Evolutionary conservation across 768 basidiomycete genomes (phyloP).

Genomic region (Krasilnikovozyma curviuscula): DNA sequence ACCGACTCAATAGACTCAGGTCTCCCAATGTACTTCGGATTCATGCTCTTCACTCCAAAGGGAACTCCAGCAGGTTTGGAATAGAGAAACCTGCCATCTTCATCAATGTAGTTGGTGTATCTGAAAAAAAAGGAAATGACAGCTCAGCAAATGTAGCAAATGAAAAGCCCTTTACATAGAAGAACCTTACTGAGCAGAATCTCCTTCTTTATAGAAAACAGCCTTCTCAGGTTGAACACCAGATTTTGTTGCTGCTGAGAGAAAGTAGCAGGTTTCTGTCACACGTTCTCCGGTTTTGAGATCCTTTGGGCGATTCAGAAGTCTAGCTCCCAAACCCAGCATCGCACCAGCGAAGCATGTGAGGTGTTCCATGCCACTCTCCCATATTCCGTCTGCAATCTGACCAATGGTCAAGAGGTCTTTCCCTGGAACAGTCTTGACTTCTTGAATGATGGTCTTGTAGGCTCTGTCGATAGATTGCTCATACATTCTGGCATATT

Average conservation of each 20-base stretch:
- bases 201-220: slow-evolving; percentile 15
- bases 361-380: background rate
- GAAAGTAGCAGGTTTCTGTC: slow-evolving; percentile 25
- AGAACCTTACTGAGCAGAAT: background rate
- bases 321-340: slow-evolving; percentile 28
- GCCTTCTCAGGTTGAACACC: slow-evolving; percentile 24
- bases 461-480: slow-evolving; percentile 24
- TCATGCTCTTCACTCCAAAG: slow-evolving; percentile 19
- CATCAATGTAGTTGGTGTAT: slow-evolving; percentile 8
- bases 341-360: slow-evolving; percentile 22
- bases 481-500: slow-evolving; percentile 26
- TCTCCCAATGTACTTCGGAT: slow-evolving; percentile 23
- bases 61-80: slow-evolving; percentile 7
- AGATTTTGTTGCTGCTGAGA: slow-evolving; percentile 17
- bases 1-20: slow-evolving; percentile 30
- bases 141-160: no score
- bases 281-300: slow-evolving; percentile 16
- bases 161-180: no score
- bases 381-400: slow-evolving; percentile 5
- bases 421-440: slow-evolving; percentile 21
- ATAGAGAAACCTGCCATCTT: slow-evolving; percentile 8
- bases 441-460: slow-evolving; percentile 20
- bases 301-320: slow-evolving; percentile 26
- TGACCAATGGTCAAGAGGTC: slow-evolving; percentile 12
- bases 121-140: slow-evolving; percentile 1